These are phyloP conservation scores for Anacardium occidentale DNA, from an alignment of 345 rosid species.

Conservation along the genomic window DNA sequence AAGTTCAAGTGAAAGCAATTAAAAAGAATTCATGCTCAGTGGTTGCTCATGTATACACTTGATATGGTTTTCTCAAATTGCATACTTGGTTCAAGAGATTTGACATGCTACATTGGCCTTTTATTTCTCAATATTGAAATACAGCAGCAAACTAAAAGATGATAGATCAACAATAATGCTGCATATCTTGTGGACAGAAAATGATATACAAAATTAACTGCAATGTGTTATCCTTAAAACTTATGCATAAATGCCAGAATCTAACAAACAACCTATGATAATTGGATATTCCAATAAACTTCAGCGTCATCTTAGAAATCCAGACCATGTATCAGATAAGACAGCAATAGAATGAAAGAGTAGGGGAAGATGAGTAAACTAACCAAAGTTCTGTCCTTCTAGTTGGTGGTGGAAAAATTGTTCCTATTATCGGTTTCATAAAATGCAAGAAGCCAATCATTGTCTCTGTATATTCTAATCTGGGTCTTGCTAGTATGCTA, in stretches of 20 bases:
- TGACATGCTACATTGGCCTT: not conserved
- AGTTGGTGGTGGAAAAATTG: not conserved
- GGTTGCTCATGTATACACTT: not conserved
- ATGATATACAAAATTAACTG: not conserved
- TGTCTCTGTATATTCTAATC: not conserved
- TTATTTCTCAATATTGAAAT: not conserved
- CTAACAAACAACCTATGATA: not conserved
- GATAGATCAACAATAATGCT: not conserved
- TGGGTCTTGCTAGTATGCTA: not conserved
- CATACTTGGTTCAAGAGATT: not conserved
- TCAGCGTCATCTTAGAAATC: not conserved
- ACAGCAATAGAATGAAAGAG: not conserved
- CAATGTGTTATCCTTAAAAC: not conserved
- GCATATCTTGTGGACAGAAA: not conserved
- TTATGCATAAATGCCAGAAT: not conserved
- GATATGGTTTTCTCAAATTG: not conserved
- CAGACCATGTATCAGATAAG: not conserved
- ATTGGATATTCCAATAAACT: not conserved
- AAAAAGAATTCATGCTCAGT: not conserved
- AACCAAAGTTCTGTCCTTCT: not conserved
- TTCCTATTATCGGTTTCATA: not conserved
- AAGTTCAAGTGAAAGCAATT: not conserved
- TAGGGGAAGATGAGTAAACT: not conserved
- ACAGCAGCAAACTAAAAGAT: not conserved
- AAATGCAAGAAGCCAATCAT: not conserved